Evolutionary conservation across 306 rosid genomes (phyloP), one percentile per base, ranked within the genome.

Genomic region (Vigna angularis): DNA sequence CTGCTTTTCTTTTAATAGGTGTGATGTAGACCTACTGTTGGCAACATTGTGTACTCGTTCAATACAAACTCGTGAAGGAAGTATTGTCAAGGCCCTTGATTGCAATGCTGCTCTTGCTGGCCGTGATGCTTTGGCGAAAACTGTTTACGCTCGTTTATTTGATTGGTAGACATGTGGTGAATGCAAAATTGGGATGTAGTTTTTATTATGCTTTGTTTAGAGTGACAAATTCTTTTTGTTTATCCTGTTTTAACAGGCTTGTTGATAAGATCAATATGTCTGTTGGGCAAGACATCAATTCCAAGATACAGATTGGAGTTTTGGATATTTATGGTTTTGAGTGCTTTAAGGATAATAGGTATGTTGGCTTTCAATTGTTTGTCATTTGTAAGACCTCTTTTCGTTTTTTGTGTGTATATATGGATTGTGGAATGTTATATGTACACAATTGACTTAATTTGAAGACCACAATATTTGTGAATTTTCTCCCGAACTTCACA

Each of bases 321-420:
- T 67, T 95, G 90, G 99, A 95, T 87, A 95, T 95, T 81, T 93
- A 95, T 67, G 99, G 99, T 72, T 95, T 95, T 83, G 99, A 95
- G 81, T 95, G 99, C 87, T 95, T 95, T 28, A 95, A 91, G 91
- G 91, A 95, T 83, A 95, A 95, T 36, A 95, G 98, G 99, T 93
- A 83, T 76, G 63, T 69, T 57, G 74, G 75, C 22, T 50, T 36
- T 83, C 71, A 76, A 49, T 76, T 73, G 36, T 76, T 58, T 69
- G 74, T 66, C 72, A 67, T 75, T 72, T 59, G 28, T 34, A 61
- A 9, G 16, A 6, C 9, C 49, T n/a, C n/a, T 52, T 53, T 26
- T 7, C 42, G 4, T 11, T 4, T 13, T 34, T 58, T 64, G 17
- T 36, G 5, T 32, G 49, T 57, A 42, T 50, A 44, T 30, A 42